Evolutionary conservation across 177 flowering plant genomes (phyloP).

Genomic region (Telopea speciosissima): DNA sequence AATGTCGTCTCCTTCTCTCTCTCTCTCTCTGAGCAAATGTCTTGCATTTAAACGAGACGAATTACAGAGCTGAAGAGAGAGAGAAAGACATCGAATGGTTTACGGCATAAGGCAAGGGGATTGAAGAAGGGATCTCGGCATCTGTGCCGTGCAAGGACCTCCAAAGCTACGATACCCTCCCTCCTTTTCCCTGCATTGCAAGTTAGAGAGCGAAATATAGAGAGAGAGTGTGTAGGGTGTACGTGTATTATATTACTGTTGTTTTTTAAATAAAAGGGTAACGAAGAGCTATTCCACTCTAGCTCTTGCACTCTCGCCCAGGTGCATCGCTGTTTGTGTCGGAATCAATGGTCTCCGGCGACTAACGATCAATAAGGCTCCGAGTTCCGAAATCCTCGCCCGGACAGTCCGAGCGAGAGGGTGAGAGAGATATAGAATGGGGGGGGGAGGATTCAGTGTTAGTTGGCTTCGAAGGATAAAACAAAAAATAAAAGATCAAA

Average conservation of each 20-base stretch:
- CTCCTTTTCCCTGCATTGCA: constrained; percentile 37
- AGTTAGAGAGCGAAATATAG: constrained; percentile 8
- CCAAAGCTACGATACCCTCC: constrained; percentile 41
- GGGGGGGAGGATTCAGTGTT: neutral
- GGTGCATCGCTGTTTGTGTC: neutral
- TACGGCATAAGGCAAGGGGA: constrained; percentile 63
- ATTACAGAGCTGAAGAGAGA: neutral
- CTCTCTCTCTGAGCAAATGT: neutral
- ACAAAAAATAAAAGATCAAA: neutral
- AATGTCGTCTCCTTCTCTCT: neutral
- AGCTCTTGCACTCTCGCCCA: constrained; percentile 3
- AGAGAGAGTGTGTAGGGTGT: neutral
- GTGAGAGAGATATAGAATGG: too few relatives aligned
- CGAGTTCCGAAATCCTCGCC: constrained; percentile 11
- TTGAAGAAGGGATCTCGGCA: constrained; percentile 41
- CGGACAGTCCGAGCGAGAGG: neutral
- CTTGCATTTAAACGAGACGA: constrained; percentile 12
- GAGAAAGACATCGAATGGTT: constrained; percentile 32
- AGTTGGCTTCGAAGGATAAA: neutral
- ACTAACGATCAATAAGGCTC: neutral
- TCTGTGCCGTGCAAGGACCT: constrained; percentile 63
- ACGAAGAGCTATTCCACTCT: too few relatives aligned
- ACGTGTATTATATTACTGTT: neutral
- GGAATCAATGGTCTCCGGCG: constrained; percentile 13
- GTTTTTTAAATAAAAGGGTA: neutral